Conservation (phyloP, 2,329 filamentous ascomycete species). For the Coniochaeta ligniaria region DNA sequence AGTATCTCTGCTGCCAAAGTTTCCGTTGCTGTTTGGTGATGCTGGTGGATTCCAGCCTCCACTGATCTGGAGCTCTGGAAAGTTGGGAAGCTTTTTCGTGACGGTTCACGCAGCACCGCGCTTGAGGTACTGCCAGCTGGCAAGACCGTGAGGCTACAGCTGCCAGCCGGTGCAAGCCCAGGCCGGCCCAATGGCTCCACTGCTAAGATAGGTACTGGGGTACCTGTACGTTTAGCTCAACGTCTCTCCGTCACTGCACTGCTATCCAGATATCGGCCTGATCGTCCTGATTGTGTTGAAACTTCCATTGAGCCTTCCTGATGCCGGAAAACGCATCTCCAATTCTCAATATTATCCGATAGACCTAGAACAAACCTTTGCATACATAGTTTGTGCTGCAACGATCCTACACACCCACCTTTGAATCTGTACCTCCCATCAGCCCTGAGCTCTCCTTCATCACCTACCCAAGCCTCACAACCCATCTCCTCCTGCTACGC, state of each 20-base stretch:
- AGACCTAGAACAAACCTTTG: neutral
- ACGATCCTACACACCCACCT: too few relatives aligned
- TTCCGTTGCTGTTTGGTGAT: neutral
- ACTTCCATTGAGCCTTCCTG: neutral
- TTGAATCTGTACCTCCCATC: neutral
- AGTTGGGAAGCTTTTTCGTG: neutral
- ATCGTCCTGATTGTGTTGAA: neutral
- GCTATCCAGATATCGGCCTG: neutral
- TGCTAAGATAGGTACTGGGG: too few relatives aligned
- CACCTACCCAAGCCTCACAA: neutral
- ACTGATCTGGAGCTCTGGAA: neutral
- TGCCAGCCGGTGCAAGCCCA: neutral
- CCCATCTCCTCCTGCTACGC: neutral
- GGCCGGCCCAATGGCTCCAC: neutral
- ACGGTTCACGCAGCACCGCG: neutral
- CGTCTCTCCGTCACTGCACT: neutral
- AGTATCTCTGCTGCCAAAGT: neutral
- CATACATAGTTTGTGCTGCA: neutral
- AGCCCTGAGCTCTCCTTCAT: neutral
- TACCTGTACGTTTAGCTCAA: neutral
- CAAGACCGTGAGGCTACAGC: neutral
- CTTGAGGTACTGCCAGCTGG: neutral
- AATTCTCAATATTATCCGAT: neutral
- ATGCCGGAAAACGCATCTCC: neutral
- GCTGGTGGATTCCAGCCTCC: neutral